Base-by-base conservation (phyloP, 225 moss, liverwort and hornwort genomes). In the Rhytidiadelphus loreus region DNA sequence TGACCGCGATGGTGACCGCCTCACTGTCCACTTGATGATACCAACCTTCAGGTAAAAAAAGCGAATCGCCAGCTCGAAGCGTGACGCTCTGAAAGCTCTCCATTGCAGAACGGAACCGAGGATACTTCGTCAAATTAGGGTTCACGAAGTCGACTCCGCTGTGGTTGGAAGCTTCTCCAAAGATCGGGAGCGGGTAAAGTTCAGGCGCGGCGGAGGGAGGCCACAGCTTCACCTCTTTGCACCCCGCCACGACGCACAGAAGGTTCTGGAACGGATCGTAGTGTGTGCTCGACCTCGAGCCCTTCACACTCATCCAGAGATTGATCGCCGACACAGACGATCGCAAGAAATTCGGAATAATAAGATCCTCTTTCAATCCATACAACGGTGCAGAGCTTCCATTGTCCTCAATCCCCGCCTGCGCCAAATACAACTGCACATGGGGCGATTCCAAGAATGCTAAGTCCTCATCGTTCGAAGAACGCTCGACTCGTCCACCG, bases 41-140 rank as follows among this genome's bases (percentile, higher is more conserved):
- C 98, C 98, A 98, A 43, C 98, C 98, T 89, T 98, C 97, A 57
- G 98, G 96, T 62, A 98, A 85, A 80, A 96, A 98, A n/a, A 98
- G 91, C 18, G 94, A 94, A 89, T 98, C 98, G 46, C 96, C 96
- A 55, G 94, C 91, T 77, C 60, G 86, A 74, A 98, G 82, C 21
- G 86, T 92, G 29, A 91, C 93, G 22, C 85, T 88, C 80, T 94
- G 94, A 50, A 87, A 93, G 53, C 28, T 73, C 77, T 77, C 46
- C 59, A 92, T 82, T 6, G 96, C 96, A 46, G 66, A 87, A 21
- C 77, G 86, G 85, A 95, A 98, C 44, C 93, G 94, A 17, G 97
- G 97, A 87, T 94, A 93, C 57, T 90, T 89, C 19, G 77, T 41
- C 80, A 93, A 90, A 88, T 98, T 82, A 88, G 98, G 98, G 68